Base-by-base conservation (phyloP, 2,329 filamentous ascomycete species). In the Ophiostoma fasciatum region DNA sequence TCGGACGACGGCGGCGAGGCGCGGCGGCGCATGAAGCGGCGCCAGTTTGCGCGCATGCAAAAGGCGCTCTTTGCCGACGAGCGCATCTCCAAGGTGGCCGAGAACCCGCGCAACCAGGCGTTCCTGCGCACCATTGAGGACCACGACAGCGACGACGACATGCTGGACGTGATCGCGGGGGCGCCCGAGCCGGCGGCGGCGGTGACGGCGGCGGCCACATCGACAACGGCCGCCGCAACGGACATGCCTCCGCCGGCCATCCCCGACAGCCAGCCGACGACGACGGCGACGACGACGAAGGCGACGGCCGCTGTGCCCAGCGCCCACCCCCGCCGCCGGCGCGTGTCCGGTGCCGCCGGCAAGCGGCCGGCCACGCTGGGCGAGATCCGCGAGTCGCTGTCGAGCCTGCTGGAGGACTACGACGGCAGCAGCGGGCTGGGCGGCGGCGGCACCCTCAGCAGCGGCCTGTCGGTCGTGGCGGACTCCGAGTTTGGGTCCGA, bases 121-220 rank as follows among this genome's bases (percentile, higher is more conserved):
- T 98, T 98, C 61, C 68, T 98, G 47, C 77, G 76, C 45, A 84
- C 84, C 7, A 82, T 98, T 35, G 85, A 94, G 49, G 87, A 94
- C 51, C 72, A 72, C 33, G 80, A 78, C 39, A 66, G 67, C 48
- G 80, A 82, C 31, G 78, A 90, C 37, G 79, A 84, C 37, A 71
- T 80, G 55, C 49, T 53, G 33, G 48, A 50, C 49, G 59, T 46
- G 54, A 59, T 22, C n/a, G 28, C 36, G 20, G 34, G 13, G 18
- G 35, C 26, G 57, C 61, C 26, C 56, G 61, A 39, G 53, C 61
- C 14, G 50, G 15, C 43, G 45, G 17, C 48, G 13, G 49, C 23
- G 21, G 12, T 19, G n/a, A n/a, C n/a, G n/a, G n/a, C n/a, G n/a
- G n/a, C n/a, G n/a, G n/a, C n/a, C n/a, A n/a, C n/a, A n/a, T n/a